Base-by-base conservation (phyloP, 1,284 basidiomycete genomes). In the Cryptococcus neoformans region DNA sequence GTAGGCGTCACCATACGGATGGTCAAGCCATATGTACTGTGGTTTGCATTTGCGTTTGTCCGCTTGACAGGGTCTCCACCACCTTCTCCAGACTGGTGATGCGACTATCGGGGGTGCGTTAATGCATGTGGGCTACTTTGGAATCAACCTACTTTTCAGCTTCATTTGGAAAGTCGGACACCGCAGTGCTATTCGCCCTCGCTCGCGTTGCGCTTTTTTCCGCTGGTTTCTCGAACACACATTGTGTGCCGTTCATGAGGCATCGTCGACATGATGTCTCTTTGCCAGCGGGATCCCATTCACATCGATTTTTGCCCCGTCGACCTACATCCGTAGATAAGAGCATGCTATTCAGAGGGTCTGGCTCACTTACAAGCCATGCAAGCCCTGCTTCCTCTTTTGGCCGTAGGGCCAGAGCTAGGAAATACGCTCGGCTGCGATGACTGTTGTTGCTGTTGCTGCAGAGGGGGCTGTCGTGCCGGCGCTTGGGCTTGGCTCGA, bases 241-340 rank as follows among this genome's bases (percentile, higher is more conserved):
- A 96, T 39, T 83, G 82, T 9, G 86, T 87, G 10, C 89, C 89
- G 70, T 87, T 90, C 51, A 89, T 81, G 67, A 88, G 84, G 80
- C 92, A 96, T 54, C 92, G 86, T 78, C 88, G 86, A 82, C 93
- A 73, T 21, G 73, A 63, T 59, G 70, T 65, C 66, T 78, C 80
- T 16, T 53, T 49, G 10, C 66, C 64, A 5, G 66, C 53, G 14
- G 70, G 68, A 58, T 91, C 89, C 74, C 88, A 88, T 81, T 94
- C 92, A 72, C 91, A 94, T 70, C 91, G 82, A 80, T 93, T 94
- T 82, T 94, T 94, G 53, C 91, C 90, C 78, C 88, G 89, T 68
- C 90, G 85, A 77, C 90, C 72, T 77, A 61, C 3, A 11, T 34
- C 44, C 41, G 48, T 34, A 39, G 10, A 36, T 28, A n/a, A 6